Evolutionary conservation across 495 filamentous ascomycete genomes (phyloP), one percentile per base, ranked within the genome.

Genomic region (Penicillium robsamsonii): DNA sequence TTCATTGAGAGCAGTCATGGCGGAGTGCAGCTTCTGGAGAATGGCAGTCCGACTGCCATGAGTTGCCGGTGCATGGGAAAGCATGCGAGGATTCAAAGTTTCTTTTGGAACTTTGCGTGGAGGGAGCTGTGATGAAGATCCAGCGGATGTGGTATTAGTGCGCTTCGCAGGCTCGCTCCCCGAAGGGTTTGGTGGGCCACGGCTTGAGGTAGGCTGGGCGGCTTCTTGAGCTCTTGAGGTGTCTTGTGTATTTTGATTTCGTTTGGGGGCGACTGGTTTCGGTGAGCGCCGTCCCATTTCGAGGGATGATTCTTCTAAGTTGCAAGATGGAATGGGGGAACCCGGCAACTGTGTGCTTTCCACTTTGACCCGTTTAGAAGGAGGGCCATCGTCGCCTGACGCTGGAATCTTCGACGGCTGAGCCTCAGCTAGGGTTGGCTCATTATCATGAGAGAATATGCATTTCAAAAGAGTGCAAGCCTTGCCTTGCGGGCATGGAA

Each of bases 61-160:
- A 4, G 74, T 63, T 4, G 87, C 88, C 11, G 94, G 93, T 0
- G 88, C 76, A 10, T 83, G 81, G 20, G 83, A 72, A 5, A 98
- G 70, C 58, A 88, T 82, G n/a, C 91, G 83, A 46, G 95, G 95
- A 58, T 92, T 96, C 38, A 97, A 75, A 5, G 78, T 65, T 65
- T 83, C 80, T 45, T 74, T 76, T 8, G 66, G 66, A 18, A 69
- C 66, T 45, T 72, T 68, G 43, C 76, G 69, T 35, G 67, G 65
- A 20, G 70, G 71, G 3, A 71, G 62, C 37, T 53, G 43, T 30
- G 68, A 52, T 25, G 33, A 24, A 46, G 18, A 8, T 17, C n/a
- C 27, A 52, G 38, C 30, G 11, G 43, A 24, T 8, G 41, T 8
- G n/a, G 8, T n/a, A 37, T 22, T 20, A 1, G 20, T 13, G 35